A percentile compares a stretch with the other conserved stretches of the same genome.
Conservation (phyloP, 257 asterid species). For the Misopates orontium region DNA sequence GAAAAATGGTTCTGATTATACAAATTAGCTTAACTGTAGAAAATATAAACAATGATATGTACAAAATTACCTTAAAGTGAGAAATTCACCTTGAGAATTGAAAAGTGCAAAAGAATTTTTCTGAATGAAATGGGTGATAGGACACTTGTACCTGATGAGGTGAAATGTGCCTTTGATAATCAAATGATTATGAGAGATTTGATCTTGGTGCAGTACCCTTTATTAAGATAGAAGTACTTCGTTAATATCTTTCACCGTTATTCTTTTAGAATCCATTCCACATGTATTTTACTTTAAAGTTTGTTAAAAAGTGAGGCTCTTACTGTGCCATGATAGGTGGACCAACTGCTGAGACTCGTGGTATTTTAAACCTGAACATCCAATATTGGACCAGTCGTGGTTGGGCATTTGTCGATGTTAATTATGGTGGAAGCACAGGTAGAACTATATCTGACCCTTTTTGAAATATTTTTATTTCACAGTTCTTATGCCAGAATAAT, state of each 20-base stretch:
- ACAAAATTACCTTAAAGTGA: too few species aligned
- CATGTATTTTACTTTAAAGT: neutral
- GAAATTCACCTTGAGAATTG: too few species aligned
- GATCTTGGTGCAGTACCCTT: neutral
- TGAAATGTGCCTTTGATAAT: conserved; percentile 11
- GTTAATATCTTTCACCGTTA: neutral
- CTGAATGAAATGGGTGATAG: conserved; percentile 6
- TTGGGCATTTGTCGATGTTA: conserved; percentile 98
- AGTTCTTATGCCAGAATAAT: conserved; percentile 13
- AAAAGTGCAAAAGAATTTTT: neutral
- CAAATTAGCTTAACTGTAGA: too few species aligned
- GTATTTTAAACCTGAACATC: conserved; percentile 68
- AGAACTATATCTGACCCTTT: conserved; percentile 7
- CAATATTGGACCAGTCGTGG: conserved; percentile 99
- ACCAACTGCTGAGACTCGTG: conserved; percentile 94
- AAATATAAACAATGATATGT: too few species aligned
- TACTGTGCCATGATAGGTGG: conserved; percentile 57
- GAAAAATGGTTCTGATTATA: too few species aligned
- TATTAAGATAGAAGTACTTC: neutral
- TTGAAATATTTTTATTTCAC: neutral
- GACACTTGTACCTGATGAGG: neutral
- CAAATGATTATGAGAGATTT: neutral
- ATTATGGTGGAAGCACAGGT: conserved; percentile 99
- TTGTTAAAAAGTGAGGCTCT: conserved; percentile 1
- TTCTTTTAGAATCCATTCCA: conserved; percentile 18